These are phyloP conservation scores for Citrus glauca DNA, from an alignment of 345 rosid species.

Conservation along the genomic window DNA sequence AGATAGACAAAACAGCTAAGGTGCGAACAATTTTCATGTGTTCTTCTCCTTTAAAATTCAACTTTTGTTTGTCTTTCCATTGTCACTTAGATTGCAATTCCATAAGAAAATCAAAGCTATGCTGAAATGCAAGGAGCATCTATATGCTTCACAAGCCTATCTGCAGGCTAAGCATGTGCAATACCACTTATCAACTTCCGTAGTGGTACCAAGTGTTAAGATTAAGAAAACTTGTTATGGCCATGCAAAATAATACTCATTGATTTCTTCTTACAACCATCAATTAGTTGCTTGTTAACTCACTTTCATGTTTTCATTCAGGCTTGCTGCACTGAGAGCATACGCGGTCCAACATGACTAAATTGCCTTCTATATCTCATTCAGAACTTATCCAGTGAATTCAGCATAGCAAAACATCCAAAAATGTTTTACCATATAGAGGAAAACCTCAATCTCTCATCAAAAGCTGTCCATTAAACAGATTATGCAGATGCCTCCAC, in stretches of 20 bases:
- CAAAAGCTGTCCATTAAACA: conserved; percentile 17
- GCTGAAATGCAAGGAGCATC: background rate
- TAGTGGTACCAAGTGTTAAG: background rate
- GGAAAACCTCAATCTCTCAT: conserved; percentile 15
- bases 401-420: conserved; percentile 20
- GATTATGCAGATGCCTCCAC: conserved; percentile 24
- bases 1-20: background rate
- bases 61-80: background rate
- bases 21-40: background rate
- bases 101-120: conserved; percentile 1
- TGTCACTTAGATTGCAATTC: conserved; percentile 1
- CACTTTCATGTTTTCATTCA: background rate
- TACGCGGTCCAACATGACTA: background rate
- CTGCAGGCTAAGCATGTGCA: conserved; percentile 8
- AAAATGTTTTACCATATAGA: conserved; percentile 10
- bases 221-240: conserved; percentile 4
- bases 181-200: conserved; percentile 5
- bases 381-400: conserved; percentile 17
- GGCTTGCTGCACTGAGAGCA: conserved; percentile 2
- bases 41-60: conserved; percentile 8
- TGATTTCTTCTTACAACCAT: conserved; percentile 10
- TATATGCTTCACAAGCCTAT: conserved; percentile 12
- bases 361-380: conserved; percentile 16
- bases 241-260: conserved; percentile 3
- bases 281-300: conserved; percentile 9